Conservation (phyloP, 1,284 basidiomycete genomes). For the Bondarzewia mesenterica region DNA sequence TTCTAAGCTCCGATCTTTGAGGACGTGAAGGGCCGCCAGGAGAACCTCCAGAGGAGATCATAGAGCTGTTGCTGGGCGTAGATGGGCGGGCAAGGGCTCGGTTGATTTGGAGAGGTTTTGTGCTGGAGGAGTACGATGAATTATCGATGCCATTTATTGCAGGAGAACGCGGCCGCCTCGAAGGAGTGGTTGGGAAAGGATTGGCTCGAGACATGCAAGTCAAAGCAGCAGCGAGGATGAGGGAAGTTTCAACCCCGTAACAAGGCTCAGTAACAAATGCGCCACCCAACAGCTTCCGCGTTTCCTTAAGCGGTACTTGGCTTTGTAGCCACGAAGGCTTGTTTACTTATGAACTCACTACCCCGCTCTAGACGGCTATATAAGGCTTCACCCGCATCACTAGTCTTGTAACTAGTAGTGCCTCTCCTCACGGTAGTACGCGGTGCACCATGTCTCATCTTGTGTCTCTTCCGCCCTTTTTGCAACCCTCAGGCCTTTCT, state of each 20-base stretch:
- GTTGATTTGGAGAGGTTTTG: constrained; percentile 46
- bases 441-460: too few relatives aligned
- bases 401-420: neutral
- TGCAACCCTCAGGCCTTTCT: neutral
- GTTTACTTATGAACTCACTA: too few relatives aligned
- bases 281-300: too few relatives aligned
- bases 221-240: neutral
- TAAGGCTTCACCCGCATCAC: neutral
- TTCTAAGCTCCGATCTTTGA: constrained; percentile 25
- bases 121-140: constrained; percentile 17
- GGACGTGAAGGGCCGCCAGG: constrained; percentile 25
- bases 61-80: constrained; percentile 24
- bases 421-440: too few relatives aligned
- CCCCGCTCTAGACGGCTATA: too few relatives aligned
- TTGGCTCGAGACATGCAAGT: constrained; percentile 7
- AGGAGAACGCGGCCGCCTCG: constrained; percentile 15
- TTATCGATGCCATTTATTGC: constrained; percentile 4
- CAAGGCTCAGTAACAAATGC: too few relatives aligned
- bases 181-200: constrained; percentile 5
- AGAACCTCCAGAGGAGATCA: constrained; percentile 13
- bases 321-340: too few relatives aligned
- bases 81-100: constrained; percentile 23
- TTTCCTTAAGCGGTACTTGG: too few relatives aligned
- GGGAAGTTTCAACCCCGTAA: too few relatives aligned
- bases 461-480: neutral